phyloP scores from a whole-genome alignment of 1,139 yeast species.

The Scheffersomyces titani region DNA sequence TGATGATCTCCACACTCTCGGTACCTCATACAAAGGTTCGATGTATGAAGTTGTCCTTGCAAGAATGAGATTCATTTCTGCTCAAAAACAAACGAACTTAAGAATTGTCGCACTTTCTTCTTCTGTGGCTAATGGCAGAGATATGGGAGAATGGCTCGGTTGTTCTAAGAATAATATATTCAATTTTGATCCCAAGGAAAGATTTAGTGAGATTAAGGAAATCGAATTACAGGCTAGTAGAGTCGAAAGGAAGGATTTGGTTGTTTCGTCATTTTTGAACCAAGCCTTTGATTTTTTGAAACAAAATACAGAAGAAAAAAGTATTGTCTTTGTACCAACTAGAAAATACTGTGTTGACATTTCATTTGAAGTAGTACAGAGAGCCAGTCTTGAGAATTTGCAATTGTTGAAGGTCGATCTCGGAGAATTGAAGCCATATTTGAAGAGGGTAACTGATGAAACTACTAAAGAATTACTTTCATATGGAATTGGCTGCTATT shows the following conservation, averaged over 20 bases:
- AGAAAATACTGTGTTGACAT: conserved; percentile 58
- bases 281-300: conserved; percentile 44
- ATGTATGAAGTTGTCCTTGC: conserved; percentile 70
- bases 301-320: conserved; percentile 27
- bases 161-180: conserved; percentile 57
- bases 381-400: conserved; percentile 32
- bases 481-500: conserved; percentile 70
- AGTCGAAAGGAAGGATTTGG: conserved; percentile 19
- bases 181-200: conserved; percentile 68
- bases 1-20: conserved; percentile 76
- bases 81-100: conserved; percentile 55
- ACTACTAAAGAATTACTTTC: conserved; percentile 44
- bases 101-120: conserved; percentile 70
- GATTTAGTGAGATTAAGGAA: conserved; percentile 55
- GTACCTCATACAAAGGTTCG: conserved; percentile 57
- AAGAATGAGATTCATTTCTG: conserved; percentile 68
- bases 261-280: conserved; percentile 49
- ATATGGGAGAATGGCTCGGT: conserved; percentile 87
- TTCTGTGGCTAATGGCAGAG: conserved; percentile 74
- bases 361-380: conserved; percentile 43
- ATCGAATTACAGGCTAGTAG: conserved; percentile 58
- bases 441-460: conserved; percentile 49
- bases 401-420: conserved; percentile 23
- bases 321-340: conserved; percentile 58
- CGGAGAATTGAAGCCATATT: conserved; percentile 42